Evolutionary conservation across 139 green algal species (phyloP).

Genomic region (Coelastrella sp.): DNA sequence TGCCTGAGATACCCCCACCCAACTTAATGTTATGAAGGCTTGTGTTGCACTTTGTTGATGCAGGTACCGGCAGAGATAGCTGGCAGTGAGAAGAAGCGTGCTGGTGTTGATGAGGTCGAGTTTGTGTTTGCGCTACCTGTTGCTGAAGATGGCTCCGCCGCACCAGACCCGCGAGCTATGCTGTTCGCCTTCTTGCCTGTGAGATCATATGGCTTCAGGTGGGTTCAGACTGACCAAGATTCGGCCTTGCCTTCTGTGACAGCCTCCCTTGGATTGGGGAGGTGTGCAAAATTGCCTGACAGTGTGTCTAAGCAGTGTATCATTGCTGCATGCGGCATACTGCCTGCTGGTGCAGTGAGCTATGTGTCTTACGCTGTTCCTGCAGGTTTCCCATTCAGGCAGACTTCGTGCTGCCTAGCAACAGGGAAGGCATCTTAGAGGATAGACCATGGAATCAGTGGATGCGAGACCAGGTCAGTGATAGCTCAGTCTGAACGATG

Average conservation of each 20-base stretch:
- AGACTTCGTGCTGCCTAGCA: slow-evolving; percentile 34
- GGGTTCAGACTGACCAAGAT: neutral
- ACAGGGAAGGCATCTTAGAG: slow-evolving; percentile 28
- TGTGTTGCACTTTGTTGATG: neutral
- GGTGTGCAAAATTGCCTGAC: neutral
- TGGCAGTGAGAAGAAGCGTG: neutral
- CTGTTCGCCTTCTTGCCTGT: slow-evolving; percentile 47
- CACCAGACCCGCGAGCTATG: neutral
- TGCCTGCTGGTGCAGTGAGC: neutral
- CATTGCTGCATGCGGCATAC: neutral
- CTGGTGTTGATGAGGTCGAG: neutral
- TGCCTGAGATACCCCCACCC: too few relatives aligned
- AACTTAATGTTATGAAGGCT: neutral
- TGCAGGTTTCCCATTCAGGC: slow-evolving; percentile 38
- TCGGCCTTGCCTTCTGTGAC: neutral
- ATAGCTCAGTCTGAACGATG: neutral
- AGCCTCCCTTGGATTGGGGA: neutral
- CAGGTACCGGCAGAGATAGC: neutral
- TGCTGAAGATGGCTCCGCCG: neutral
- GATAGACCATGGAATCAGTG: slow-evolving; percentile 9
- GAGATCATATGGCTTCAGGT: slow-evolving; percentile 33
- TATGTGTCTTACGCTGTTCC: neutral
- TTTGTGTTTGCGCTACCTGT: slow-evolving; percentile 26
- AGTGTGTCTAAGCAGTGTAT: too few relatives aligned
- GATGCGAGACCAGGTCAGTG: slow-evolving; percentile 48